phyloP scores from a whole-genome alignment of 108 stramenopile genomes.

The Pinguiococcus pyrenoidosus region DNA sequence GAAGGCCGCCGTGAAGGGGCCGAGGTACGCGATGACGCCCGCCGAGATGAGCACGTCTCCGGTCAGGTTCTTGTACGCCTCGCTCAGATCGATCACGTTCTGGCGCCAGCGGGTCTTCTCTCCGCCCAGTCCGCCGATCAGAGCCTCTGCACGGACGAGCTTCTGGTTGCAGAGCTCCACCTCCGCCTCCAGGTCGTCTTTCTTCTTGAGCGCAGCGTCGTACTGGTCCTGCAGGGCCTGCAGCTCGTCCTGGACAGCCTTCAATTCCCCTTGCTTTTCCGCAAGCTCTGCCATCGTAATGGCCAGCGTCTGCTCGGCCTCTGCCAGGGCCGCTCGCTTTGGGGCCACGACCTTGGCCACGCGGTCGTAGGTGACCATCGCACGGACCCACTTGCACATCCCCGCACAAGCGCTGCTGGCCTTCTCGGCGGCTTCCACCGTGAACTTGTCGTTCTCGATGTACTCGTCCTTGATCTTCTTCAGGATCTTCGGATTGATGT shows the following conservation, averaged over 20 bases:
- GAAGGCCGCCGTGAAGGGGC: conserved; percentile 46
- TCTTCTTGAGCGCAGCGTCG: conserved; percentile 30
- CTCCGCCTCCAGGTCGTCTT: conserved; percentile 29
- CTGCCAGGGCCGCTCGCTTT: conserved; percentile 29
- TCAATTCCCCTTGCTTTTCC: conserved; percentile 41
- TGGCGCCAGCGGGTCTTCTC: conserved; percentile 34
- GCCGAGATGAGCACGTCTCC: conserved; percentile 47
- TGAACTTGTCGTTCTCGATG: conserved; percentile 26
- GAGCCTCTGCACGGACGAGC: conserved; percentile 41
- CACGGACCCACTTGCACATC: conserved; percentile 35
- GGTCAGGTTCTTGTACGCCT: conserved; percentile 28
- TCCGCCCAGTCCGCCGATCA: conserved; percentile 41
- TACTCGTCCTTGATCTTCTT: conserved; percentile 30
- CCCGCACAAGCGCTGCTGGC: conserved; percentile 36
- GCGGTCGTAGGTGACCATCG: conserved; percentile 37
- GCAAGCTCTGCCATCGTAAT: conserved; percentile 27
- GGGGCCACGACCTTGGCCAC: conserved; percentile 35
- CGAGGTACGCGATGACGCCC: conserved; percentile 50
- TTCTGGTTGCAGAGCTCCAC: conserved; percentile 36
- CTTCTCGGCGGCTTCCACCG: conserved; percentile 29
- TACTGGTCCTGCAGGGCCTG: conserved; percentile 31
- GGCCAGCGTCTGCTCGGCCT: conserved; percentile 31
- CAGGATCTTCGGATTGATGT: conserved; percentile 28
- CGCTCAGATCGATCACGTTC: conserved; percentile 11
- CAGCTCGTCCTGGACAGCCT: conserved; percentile 43